A percentile compares a stretch with the other conserved stretches of the same genome.
phyloP scores from a whole-genome alignment of 164 flowering plant genomes.

The Sextonia rubra region DNA sequence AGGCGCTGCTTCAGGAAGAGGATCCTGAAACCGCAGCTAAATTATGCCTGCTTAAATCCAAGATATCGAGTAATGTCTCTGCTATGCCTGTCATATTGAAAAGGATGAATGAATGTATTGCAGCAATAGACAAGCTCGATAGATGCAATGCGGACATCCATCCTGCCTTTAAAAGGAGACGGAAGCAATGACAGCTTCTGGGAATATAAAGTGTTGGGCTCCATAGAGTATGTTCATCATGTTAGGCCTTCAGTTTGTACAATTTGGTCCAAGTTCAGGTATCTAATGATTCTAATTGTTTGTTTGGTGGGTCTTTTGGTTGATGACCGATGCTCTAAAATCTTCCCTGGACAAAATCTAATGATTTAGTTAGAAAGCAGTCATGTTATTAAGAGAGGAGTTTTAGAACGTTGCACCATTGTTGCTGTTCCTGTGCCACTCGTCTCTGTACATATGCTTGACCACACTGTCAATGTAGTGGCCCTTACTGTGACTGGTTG shows the following conservation, averaged over 20 bases:
- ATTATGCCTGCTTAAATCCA: conserved; percentile 38
- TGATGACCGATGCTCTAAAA: too few species aligned
- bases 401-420: too few species aligned
- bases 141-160: conserved; percentile 31
- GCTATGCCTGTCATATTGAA: conserved; percentile 45
- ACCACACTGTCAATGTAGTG: too few species aligned
- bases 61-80: conserved; percentile 47
- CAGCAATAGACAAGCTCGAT: conserved; percentile 50
- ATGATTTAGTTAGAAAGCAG: too few species aligned
- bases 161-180: conserved; percentile 66
- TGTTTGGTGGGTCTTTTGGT: too few species aligned
- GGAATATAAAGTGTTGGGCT: neutral
- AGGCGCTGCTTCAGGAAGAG: conserved; percentile 13
- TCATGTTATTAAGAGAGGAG: too few species aligned
- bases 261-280: neutral
- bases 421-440: too few species aligned
- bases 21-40: conserved; percentile 35
- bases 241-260: neutral
- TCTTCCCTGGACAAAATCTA: too few species aligned
- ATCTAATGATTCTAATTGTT: too few species aligned
- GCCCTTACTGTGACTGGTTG: too few species aligned
- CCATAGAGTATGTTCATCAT: neutral
- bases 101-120: conserved; percentile 60
- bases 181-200: conserved; percentile 22
- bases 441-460: too few species aligned